Base-by-base conservation (phyloP, 495 filamentous ascomycete genomes). In the Evansstolkia leycettana region DNA sequence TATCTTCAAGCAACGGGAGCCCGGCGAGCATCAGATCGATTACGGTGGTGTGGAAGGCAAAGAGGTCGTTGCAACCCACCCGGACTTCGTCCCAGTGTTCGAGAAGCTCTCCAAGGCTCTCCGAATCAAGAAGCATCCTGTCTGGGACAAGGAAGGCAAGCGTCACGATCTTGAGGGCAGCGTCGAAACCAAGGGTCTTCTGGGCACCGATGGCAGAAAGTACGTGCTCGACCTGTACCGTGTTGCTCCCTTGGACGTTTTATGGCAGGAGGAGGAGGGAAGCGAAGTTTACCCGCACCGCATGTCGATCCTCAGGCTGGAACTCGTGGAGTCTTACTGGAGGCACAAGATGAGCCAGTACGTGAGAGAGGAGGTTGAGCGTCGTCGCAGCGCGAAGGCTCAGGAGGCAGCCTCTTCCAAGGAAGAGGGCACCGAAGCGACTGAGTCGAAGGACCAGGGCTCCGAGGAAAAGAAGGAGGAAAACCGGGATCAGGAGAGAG, bases 31-130 rank as follows among this genome's bases (percentile, higher is more conserved):
- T 57, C 92, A 95, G 60, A 95, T 99, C 44, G 89, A 96, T 57
- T 99, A 99, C 51, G 92, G 92, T 50, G 90, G 87, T 42, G 89
- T 96, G 31, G 92, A 99, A 53, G 92, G 92, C 41, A 93, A 89
- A 62, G 92, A 99, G 36, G 76, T 93, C 13, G 81, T 99, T 29
- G 89, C 92, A 1, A 78, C 82, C 7, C 83, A 94, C 51, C 73
- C 88, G 49, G 72, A 75, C 25, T 99, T 99, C 50, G 76, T 75
- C 2, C 64, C 84, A 17, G 69, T 83, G 11, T 99, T 99, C 48
- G 78, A 82, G 56, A 86, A 89, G 66, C 72, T 96, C 12, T 93
- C 87, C 18, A 84, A 84, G 57, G 71, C 81, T 12, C 68, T 95
- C 39, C 74, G 75, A 26, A 78, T 94, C 39, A 96, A 99, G 76